phyloP scores from a whole-genome alignment of 352 stramenopile species.

The Lagenidium giganteum region DNA sequence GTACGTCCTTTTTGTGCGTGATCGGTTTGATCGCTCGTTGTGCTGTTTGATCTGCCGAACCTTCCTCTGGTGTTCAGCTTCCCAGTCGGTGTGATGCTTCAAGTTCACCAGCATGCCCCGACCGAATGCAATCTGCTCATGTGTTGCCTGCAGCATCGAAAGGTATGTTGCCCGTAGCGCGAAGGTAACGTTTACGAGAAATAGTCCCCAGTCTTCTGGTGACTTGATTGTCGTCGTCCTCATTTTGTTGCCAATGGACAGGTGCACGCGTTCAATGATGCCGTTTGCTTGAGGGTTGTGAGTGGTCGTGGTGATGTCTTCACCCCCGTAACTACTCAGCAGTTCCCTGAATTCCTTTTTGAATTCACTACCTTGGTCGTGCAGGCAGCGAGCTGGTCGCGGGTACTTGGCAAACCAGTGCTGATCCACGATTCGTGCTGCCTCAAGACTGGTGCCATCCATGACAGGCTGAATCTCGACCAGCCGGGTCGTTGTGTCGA shows the following conservation, averaged over 20 bases:
- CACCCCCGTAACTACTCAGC: constrained; percentile 1
- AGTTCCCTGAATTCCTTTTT: constrained; percentile 3
- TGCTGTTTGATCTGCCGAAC: neutral
- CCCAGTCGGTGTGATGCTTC: constrained; percentile 1
- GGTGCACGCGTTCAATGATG: constrained; percentile 5
- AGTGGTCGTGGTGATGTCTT: neutral
- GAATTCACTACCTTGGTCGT: constrained; percentile 1
- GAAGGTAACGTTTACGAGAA: too few relatives aligned
- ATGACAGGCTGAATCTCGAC: neutral
- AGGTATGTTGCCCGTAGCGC: neutral
- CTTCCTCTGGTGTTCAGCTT: neutral
- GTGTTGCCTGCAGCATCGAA: neutral
- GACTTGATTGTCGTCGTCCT: neutral
- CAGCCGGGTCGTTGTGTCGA: constrained; percentile 3
- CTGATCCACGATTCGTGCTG: neutral
- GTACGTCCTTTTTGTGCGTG: too few relatives aligned
- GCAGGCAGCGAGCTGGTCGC: neutral
- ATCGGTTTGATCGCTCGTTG: too few relatives aligned
- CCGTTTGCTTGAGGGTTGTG: constrained; percentile 2
- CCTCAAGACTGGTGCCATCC: neutral
- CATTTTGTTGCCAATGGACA: constrained; percentile 7
- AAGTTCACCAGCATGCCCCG: constrained; percentile 4
- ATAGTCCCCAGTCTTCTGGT: too few relatives aligned
- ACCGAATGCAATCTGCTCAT: neutral
- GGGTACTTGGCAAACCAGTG: constrained; percentile 2